A percentile compares a stretch with the other conserved stretches of the same genome.
Conservation (phyloP, 192 early-diverging fungal species). For the Coemansia sp. region DNA sequence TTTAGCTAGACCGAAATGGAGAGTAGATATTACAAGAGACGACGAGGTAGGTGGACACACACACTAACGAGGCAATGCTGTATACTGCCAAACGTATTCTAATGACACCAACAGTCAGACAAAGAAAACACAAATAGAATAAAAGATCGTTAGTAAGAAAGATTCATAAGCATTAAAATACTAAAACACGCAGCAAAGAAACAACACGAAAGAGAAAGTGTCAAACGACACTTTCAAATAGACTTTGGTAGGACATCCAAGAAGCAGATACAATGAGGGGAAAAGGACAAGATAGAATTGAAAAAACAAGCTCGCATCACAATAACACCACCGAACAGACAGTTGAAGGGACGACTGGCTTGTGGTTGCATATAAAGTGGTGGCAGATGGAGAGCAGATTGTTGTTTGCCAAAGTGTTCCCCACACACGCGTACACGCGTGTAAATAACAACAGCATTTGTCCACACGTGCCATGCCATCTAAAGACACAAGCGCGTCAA, state of each 20-base stretch:
- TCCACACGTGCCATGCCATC: not conserved
- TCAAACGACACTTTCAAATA: not conserved
- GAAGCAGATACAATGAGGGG: not conserved
- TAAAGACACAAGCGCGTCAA: not conserved
- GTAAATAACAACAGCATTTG: not conserved
- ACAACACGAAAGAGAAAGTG: slow-evolving; percentile 3
- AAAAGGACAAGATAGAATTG: not conserved
- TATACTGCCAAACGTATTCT: not conserved
- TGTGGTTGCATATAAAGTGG: not conserved
- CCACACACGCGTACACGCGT: not conserved
- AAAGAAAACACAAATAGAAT: slow-evolving; percentile 13
- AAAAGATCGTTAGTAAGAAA: slow-evolving; percentile 3
- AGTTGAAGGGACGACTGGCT: not conserved
- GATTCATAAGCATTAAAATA: not conserved
- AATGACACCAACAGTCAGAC: slow-evolving; percentile 11
- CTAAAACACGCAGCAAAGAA: slow-evolving; percentile 2
- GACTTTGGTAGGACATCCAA: not conserved
- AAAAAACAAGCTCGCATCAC: not conserved
- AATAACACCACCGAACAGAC: not conserved
- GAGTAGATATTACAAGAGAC: not conserved
- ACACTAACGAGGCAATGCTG: slow-evolving; percentile 4
- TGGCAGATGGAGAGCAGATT: not conserved
- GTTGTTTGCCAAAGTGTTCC: not conserved
- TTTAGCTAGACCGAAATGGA: not conserved
- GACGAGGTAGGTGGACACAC: slow-evolving; percentile 1